phyloP scores from a whole-genome alignment of 768 basidiomycete species.

The Boletellus ananas region DNA sequence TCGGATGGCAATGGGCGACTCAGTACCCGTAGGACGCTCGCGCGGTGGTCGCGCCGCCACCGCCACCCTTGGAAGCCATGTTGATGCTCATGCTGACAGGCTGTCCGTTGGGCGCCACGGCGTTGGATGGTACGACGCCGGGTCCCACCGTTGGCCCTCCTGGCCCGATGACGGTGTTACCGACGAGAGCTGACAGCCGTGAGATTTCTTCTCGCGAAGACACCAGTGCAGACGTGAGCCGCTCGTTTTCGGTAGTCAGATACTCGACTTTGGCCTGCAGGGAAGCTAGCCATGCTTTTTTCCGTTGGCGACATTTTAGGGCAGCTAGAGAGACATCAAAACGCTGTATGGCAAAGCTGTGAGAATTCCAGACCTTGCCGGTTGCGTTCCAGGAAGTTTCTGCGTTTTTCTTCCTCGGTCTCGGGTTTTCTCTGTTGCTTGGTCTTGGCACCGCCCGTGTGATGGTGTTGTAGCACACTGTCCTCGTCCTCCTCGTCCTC shows the following conservation, averaged over 20 bases:
- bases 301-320: slow-evolving; percentile 97
- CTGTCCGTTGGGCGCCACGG: slow-evolving; percentile 29
- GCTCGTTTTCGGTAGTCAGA: slow-evolving; percentile 91
- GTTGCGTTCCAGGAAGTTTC: slow-evolving; percentile 95
- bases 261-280: slow-evolving; percentile 93
- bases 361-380: slow-evolving; percentile 68
- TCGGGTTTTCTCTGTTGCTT: slow-evolving; percentile 69
- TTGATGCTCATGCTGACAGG: slow-evolving; percentile 44
- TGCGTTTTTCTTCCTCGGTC: slow-evolving; percentile 97
- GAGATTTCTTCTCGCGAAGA: slow-evolving; percentile 90
- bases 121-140: slow-evolving; percentile 27
- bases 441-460: slow-evolving; percentile 15
- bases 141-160: slow-evolving; percentile 29
- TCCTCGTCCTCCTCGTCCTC: slow-evolving; percentile 41
- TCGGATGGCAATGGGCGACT: slow-evolving; percentile 3
- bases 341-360: neutral
- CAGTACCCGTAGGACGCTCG: slow-evolving; percentile 42
- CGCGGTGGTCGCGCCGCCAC: slow-evolving; percentile 26
- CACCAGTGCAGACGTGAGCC: slow-evolving; percentile 81
- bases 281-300: slow-evolving; percentile 94
- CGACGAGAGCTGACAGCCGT: slow-evolving; percentile 70
- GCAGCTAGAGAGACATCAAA: slow-evolving; percentile 58
- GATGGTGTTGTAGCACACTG: slow-evolving; percentile 22
- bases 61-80: slow-evolving; percentile 35
- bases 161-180: slow-evolving; percentile 54